phyloP scores from a whole-genome alignment of 345 rosid genomes.

The Eucalyptus leucophloia region DNA sequence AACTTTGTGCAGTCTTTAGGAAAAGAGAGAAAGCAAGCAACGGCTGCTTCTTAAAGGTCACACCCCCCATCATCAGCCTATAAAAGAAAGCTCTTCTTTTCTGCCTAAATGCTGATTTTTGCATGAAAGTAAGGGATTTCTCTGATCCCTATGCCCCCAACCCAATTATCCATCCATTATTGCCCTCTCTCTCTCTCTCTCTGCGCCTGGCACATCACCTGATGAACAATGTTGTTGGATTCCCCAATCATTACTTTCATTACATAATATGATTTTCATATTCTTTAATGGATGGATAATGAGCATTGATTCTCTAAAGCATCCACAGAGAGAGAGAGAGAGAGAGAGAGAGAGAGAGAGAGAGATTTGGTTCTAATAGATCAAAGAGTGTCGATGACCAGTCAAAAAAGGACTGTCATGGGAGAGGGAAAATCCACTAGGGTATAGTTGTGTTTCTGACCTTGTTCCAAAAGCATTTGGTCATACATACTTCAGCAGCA shows the following conservation, averaged over 20 bases:
- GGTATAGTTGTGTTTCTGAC: not conserved
- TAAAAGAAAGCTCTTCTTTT: not conserved
- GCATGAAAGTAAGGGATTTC: constrained; percentile 62
- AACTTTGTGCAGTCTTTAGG: constrained; percentile 30
- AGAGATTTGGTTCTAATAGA: not conserved
- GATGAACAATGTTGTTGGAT: not conserved
- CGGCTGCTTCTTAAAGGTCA: not conserved
- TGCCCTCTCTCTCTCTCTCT: not conserved
- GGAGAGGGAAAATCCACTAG: not conserved
- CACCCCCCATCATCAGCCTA: not conserved
- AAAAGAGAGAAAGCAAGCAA: not conserved
- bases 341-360: not conserved
- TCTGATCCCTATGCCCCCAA: constrained; percentile 28
- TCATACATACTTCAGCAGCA: not conserved
- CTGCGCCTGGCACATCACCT: not conserved
- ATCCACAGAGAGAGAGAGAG: not conserved
- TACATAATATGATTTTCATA: not conserved
- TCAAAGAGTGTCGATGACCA: not conserved
- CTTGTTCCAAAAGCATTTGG: not conserved
- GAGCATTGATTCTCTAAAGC: not conserved
- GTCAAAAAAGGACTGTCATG: not conserved
- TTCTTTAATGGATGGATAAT: not conserved
- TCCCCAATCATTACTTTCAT: not conserved
- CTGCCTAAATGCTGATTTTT: not conserved
- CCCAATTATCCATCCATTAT: not conserved